Base-by-base conservation (phyloP, 768 basidiomycete species). In the Favolaschia claudopus region DNA sequence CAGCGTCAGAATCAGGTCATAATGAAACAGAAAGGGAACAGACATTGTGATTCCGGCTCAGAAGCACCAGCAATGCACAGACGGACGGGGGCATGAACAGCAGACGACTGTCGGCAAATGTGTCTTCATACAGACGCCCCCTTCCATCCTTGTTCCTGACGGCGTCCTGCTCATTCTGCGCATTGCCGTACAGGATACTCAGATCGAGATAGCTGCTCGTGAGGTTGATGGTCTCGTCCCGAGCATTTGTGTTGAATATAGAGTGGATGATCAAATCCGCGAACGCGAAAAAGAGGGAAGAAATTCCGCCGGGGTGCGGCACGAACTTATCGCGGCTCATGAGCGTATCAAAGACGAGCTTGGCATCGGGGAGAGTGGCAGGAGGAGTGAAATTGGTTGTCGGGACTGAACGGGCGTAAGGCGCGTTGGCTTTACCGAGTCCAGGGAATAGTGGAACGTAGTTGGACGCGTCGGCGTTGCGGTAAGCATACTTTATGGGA, bases 141-240 rank as follows among this genome's bases (percentile, higher is more conserved):
- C 84, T 78, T 3, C 91, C 91, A 67, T 91, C 88, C 47, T 79
- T 78, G 61, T 74, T 79, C 53, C 92, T 79, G 14, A 93, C 79
- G 4, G 69, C 67, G 25, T 85, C 69, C 8, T 85, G 75, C 27
- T 84, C 67, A 4, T 55, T 60, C 28, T 83, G 74, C 27, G 76
- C 85, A 69, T 68, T 84, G 0, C 92, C 92, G 62, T 94, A 94
- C 8, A 94, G 70, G 7, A 89, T 81, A 65, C 86, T 87, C 37
- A 94, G 69, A 68, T 94, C 92, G 15, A 94, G 78, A 72, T 94
- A 94, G 65, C 87, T 88, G 69, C 86, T 88, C 0, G 86, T 74
- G 38, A 83, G 73, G 67, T 94, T 94, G 54, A 84, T 79, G 1
- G 77, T 78, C 70, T 74, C 77, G 68, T 87, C 79, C 4, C 19